Evolutionary conservation across 176 grass and related monocot genomes (phyloP).

Genomic region (maize (Zea mays)): Zm-B73-REFERENCE-NAM-5.0 NC_050097.1:197013501-197014000

Average conservation of each 20-base stretch:
- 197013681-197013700: no score
- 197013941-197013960: slow-evolving; percentile 14
- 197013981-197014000: slow-evolving; percentile 37
- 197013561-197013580: no score
- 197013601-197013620: no score
- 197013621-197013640: no score
- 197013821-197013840: background rate
- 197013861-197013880: no score
- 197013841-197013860: background rate
- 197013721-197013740: background rate
- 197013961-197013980: slow-evolving; percentile 25
- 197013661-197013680: no score
- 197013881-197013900: no score
- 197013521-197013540: no score
- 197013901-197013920: background rate
- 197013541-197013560: no score
- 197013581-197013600: no score
- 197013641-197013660: no score
- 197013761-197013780: background rate
- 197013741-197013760: background rate
- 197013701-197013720: background rate
- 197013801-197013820: background rate
- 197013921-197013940: background rate
- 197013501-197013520: no score
- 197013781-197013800: background rate